phyloP scores from a whole-genome alignment of 176 grass and related monocot genomes.

The Pharus latifolius region DNA sequence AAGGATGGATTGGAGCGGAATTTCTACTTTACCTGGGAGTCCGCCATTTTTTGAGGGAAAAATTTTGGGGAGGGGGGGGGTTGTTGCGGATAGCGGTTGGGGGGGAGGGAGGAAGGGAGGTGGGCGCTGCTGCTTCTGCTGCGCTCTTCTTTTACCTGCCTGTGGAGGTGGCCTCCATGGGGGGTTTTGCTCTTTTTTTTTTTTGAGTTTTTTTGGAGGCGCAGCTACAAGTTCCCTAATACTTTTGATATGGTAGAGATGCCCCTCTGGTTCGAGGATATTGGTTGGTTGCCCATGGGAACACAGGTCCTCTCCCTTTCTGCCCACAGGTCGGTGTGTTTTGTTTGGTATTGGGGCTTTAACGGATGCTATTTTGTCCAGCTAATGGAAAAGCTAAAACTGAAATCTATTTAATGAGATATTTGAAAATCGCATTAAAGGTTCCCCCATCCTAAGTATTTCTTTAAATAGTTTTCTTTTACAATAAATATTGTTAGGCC shows the following conservation, averaged over 20 bases:
- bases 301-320: too few relatives aligned
- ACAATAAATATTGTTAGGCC: too few relatives aligned
- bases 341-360: too few relatives aligned
- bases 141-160: not conserved
- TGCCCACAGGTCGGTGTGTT: too few relatives aligned
- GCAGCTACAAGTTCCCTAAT: conserved; percentile 19
- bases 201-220: not conserved
- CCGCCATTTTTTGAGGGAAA: conserved; percentile 25
- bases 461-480: too few relatives aligned
- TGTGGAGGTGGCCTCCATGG: not conserved
- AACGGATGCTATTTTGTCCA: too few relatives aligned
- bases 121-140: not conserved
- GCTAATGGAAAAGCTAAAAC: too few relatives aligned
- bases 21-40: conserved; percentile 24
- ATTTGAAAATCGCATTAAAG: too few relatives aligned
- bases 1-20: conserved; percentile 4
- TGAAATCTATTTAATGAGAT: too few relatives aligned
- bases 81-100: not conserved
- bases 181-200: not conserved
- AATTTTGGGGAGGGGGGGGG: not conserved
- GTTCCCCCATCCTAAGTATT: too few relatives aligned
- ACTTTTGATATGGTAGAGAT: not conserved
- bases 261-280: not conserved
- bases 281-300: not conserved
- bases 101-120: not conserved